Percentiles rank a stretch among this genome's conserved stretches.
Evolutionary conservation across 768 basidiomycete genomes (phyloP).

Genomic region (Mycena capillaripes): DNA sequence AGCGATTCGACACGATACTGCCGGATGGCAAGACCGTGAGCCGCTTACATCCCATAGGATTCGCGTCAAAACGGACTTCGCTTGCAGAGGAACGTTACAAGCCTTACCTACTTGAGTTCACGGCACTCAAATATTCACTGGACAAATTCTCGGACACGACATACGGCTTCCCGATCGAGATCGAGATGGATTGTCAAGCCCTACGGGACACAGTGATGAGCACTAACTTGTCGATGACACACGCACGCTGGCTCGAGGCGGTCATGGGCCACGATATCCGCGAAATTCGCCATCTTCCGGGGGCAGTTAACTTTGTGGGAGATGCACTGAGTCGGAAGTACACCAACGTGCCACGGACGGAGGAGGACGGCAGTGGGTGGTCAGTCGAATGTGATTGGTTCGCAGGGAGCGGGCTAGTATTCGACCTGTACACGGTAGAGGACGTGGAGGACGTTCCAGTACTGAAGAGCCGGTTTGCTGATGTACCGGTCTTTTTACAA

Average conservation of each 20-base stretch:
- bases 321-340: not conserved
- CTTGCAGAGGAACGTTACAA: slow-evolving; percentile 44
- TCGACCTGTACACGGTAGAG: not conserved
- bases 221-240: slow-evolving; percentile 33
- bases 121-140: slow-evolving; percentile 12
- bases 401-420: not conserved
- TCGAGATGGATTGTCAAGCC: slow-evolving; percentile 25
- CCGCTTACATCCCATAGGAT: slow-evolving; percentile 45
- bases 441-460: not conserved
- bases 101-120: slow-evolving; percentile 35
- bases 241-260: slow-evolving; percentile 44
- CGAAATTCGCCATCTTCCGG: slow-evolving; percentile 34
- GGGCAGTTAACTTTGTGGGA: not conserved
- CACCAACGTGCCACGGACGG: not conserved
- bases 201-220: slow-evolving; percentile 39
- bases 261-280: slow-evolving; percentile 38
- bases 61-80: slow-evolving; percentile 50
- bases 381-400: not conserved
- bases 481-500: not conserved
- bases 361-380: not conserved
- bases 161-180: slow-evolving; percentile 41
- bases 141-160: slow-evolving; percentile 36
- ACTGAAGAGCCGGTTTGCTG: not conserved
- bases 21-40: slow-evolving; percentile 26
- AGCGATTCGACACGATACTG: slow-evolving; percentile 27